Evolutionary conservation across 768 basidiomycete species (phyloP).

Genomic region (Amanita thiersii): DNA sequence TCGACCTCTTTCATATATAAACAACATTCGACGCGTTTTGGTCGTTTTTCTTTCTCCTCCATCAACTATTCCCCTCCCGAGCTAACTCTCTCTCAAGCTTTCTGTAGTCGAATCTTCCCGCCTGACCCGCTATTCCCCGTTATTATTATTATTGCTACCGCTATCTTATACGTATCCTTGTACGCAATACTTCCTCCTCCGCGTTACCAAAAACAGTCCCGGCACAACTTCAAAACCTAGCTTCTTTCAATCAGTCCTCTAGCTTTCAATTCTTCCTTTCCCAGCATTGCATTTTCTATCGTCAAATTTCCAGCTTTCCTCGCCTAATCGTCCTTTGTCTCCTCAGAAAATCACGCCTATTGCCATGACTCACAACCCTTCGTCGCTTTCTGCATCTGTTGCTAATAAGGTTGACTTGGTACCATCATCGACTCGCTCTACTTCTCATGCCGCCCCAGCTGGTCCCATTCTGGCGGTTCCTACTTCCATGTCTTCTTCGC

Average conservation of each 20-base stretch:
- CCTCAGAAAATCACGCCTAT: neutral
- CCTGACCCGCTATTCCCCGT: conserved; percentile 8
- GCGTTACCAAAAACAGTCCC: conserved; percentile 7
- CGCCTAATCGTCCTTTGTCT: neutral
- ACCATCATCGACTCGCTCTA: neutral
- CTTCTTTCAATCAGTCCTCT: neutral
- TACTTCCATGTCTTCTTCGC: neutral
- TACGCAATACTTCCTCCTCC: conserved; percentile 8
- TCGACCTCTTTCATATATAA: conserved; percentile 9
- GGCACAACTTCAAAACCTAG: neutral
- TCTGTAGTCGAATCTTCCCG: neutral
- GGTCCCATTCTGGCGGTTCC: neutral
- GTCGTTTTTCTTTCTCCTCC: conserved; percentile 3
- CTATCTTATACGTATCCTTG: conserved; percentile 10
- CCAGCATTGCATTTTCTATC: neutral
- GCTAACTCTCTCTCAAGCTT: conserved; percentile 4
- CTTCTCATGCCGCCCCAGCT: neutral
- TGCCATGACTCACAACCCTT: neutral
- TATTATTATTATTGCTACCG: conserved; percentile 10
- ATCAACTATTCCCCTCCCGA: conserved; percentile 9
- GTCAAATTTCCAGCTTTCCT: conserved; percentile 5
- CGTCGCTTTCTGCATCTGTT: neutral
- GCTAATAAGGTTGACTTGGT: neutral
- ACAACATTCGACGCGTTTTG: neutral
- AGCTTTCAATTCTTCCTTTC: conserved; percentile 3